Percentiles rank a stretch among this genome's conserved stretches.
These are phyloP conservation scores for Pichia cabralensis DNA, from an alignment of 805 yeast species.

Conservation along the genomic window DNA sequence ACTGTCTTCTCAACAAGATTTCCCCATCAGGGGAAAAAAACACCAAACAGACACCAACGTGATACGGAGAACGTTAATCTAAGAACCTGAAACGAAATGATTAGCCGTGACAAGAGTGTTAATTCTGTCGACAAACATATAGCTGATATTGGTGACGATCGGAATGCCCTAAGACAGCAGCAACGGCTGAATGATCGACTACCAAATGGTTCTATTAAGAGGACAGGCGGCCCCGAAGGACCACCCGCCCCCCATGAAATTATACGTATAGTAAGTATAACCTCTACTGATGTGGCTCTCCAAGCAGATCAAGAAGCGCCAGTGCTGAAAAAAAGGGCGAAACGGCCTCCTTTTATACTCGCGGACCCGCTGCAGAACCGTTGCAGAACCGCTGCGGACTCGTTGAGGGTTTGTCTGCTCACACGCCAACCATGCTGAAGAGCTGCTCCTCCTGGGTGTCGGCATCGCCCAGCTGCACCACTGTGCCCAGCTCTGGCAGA, in stretches of 20 bases:
- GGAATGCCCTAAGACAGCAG: constrained; percentile 23
- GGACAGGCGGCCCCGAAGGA: constrained; percentile 5
- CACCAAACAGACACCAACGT: constrained; percentile 27
- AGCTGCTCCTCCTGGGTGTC: constrained; percentile 24
- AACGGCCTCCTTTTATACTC: constrained; percentile 7
- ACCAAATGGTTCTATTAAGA: constrained; percentile 37
- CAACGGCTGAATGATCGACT: constrained; percentile 31
- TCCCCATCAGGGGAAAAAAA: too few relatives aligned
- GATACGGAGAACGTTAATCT: constrained; percentile 37
- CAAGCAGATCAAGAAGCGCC: constrained; percentile 16
- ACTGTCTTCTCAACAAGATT: too few relatives aligned
- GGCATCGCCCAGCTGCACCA: constrained; percentile 25
- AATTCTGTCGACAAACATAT: constrained; percentile 60
- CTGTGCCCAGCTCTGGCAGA: constrained; percentile 10
- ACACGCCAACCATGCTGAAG: constrained; percentile 21
- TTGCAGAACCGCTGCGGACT: not conserved
- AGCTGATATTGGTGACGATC: constrained; percentile 40
- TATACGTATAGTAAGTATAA: constrained; percentile 56
- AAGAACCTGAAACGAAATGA: constrained; percentile 74
- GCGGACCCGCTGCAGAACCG: not conserved
- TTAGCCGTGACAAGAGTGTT: constrained; percentile 64
- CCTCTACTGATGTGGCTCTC: constrained; percentile 63
- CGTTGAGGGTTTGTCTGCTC: constrained; percentile 6
- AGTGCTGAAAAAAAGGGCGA: not conserved
- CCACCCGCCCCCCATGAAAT: constrained; percentile 24